These are phyloP conservation scores for Funneliformis geosporum DNA, from an alignment of 192 early-diverging fungal species.

Conservation along the genomic window DNA sequence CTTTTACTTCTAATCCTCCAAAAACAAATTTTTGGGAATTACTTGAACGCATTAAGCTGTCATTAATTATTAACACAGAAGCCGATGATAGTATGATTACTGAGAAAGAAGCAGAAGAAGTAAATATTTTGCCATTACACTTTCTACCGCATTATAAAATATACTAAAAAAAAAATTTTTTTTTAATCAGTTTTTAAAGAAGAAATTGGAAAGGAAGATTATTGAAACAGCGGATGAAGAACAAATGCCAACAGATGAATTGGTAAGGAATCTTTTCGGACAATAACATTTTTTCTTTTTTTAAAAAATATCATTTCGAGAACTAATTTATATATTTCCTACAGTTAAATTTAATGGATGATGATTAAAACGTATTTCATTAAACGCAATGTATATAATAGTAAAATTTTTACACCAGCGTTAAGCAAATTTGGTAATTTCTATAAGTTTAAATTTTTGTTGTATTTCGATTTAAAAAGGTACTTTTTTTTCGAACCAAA, in stretches of 20 bases:
- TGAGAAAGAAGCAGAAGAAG: constrained; percentile 53
- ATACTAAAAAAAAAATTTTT: neutral
- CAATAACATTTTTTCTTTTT: neutral
- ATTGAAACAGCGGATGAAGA: neutral
- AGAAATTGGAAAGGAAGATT: neutral
- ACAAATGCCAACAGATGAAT: constrained; percentile 1
- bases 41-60: constrained; percentile 44
- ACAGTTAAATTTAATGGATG: constrained; percentile 10
- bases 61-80: constrained; percentile 52
- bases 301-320: no score
- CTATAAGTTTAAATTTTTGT: no score
- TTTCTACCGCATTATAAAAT: neutral
- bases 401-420: neutral
- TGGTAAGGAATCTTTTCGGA: neutral
- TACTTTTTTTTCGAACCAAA: no score
- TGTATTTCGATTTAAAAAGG: no score
- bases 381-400: neutral
- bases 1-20: constrained; percentile 35
- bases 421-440: no score
- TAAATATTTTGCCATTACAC: constrained; percentile 19
- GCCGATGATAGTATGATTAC: constrained; percentile 38
- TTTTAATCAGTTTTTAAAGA: neutral
- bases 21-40: constrained; percentile 57
- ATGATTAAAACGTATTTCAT: neutral
- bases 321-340: neutral